Conservation (phyloP, 805 yeast species). For the Pichia sporocuriosa region DNA sequence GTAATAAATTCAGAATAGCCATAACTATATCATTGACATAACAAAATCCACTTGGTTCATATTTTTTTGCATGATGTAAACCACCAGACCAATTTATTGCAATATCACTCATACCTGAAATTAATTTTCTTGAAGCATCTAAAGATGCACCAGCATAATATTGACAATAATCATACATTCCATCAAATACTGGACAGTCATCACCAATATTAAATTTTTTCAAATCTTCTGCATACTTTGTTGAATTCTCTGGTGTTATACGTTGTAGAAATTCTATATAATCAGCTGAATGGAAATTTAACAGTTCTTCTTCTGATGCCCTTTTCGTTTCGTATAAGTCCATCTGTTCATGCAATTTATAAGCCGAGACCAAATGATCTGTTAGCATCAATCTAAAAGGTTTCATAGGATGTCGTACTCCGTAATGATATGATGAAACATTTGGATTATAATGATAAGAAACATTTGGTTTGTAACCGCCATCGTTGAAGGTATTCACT, state of each 20-base stretch:
- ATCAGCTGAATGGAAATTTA: constrained; percentile 81
- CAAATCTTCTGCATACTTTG: constrained; percentile 49
- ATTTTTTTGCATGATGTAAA: constrained; percentile 90
- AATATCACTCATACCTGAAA: constrained; percentile 82
- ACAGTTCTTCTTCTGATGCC: constrained; percentile 75
- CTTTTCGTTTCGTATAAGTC: constrained; percentile 78
- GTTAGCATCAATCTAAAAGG: constrained; percentile 92
- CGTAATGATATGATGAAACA: constrained; percentile 79
- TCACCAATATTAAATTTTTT: constrained; percentile 84
- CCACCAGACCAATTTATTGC: constrained; percentile 98
- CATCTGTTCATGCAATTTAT: constrained; percentile 83
- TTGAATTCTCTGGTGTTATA: constrained; percentile 68
- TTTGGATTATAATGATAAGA: constrained; percentile 85
- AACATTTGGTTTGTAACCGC: constrained; percentile 48
- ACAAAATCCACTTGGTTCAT: constrained; percentile 93
- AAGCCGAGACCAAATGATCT: constrained; percentile 80
- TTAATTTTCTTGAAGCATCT: constrained; percentile 84
- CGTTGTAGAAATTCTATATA: constrained; percentile 69
- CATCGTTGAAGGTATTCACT: constrained; percentile 32
- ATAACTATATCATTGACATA: constrained; percentile 91
- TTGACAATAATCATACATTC: constrained; percentile 83
- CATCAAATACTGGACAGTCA: constrained; percentile 93
- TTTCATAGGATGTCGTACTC: constrained; percentile 96
- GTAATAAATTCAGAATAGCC: constrained; percentile 73
- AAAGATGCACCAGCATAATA: constrained; percentile 90